These are phyloP conservation scores for Trichomonas tenax DNA, from an alignment of 208 protist genomes.

Conservation along the genomic window DNA sequence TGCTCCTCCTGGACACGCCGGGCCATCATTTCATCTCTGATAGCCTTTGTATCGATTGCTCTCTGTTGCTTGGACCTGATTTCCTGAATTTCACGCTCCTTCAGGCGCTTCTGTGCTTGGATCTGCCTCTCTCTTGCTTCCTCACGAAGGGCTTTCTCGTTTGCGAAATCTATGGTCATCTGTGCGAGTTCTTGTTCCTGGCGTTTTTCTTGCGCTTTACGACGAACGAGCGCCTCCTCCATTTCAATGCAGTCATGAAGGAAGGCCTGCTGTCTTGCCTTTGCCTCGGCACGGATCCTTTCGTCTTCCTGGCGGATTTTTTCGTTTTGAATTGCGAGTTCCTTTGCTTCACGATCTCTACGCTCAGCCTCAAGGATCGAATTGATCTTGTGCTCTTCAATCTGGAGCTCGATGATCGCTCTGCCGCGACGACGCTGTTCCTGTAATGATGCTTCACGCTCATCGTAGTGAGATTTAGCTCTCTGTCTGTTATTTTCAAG, in stretches of 20 bases:
- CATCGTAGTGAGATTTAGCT: background rate
- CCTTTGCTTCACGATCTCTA: background rate
- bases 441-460: background rate
- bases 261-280: background rate
- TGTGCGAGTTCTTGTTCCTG: background rate
- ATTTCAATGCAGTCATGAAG: background rate
- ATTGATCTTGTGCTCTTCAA: constrained; percentile 14
- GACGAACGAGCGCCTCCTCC: background rate
- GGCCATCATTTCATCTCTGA: background rate
- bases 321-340: background rate
- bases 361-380: background rate
- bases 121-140: background rate
- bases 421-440: background rate
- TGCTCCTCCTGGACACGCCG: background rate
- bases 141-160: background rate
- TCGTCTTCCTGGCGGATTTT: background rate
- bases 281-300: background rate
- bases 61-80: background rate
- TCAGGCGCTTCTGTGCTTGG: background rate
- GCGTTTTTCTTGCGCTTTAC: background rate
- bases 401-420: background rate
- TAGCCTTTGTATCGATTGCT: background rate
- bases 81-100: background rate
- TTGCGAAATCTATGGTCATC: background rate
- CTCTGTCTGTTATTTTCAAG: background rate